Base-by-base conservation (phyloP, 169 alveolate species). In the Cryptosporidium sp. region DNA sequence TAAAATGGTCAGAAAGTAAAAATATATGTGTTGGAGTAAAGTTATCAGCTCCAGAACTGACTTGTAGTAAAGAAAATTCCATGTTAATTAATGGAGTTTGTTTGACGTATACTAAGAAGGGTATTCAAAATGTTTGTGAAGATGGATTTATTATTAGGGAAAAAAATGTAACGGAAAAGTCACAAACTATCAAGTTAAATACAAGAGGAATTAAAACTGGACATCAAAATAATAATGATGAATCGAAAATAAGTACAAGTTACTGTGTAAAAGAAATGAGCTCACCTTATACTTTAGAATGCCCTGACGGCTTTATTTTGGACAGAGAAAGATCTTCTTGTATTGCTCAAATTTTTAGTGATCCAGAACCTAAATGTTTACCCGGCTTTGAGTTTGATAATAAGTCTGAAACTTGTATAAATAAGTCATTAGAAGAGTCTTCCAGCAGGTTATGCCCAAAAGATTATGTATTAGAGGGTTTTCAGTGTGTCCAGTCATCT, bases 401-500 rank as follows among this genome's bases (percentile, higher is more conserved):
- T 26, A 80, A 39, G 16, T 61, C 75, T 18, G 89, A 80, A 16
- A 62, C 37, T 4, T 80, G 89, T 37, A 50, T 80, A 43, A 62
- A 62, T 43, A 80, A 43, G 10, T 31, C 52, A 18, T 31, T 33
- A 21, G 75, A 37, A 37, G 89, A 80, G 33, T 67, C 89, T 12
- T 69, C 74, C 37, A 65, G 70, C 35, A 80, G 69, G 37, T 50
- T 80, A 14, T 80, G 89, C 18, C 89, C 89, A 23, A 80, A 80
- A 29, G 89, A 80, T 26, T 80, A 80, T 16, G 39, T 80, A 29
- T 37, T 80, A 10, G 89, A 80, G 33, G 89, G 89, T 12, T 80
- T 80, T 65, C 73, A 80, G 48, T 80, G 89, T 37, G 75, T 80
- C 37, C 89, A 80, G 18, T 80, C 89, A 18, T 80, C 89, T n/a